A percentile compares a stretch with the other conserved stretches of the same genome.
Conservation (phyloP, 768 basidiomycete genomes). For the Boletus huronensis region DNA sequence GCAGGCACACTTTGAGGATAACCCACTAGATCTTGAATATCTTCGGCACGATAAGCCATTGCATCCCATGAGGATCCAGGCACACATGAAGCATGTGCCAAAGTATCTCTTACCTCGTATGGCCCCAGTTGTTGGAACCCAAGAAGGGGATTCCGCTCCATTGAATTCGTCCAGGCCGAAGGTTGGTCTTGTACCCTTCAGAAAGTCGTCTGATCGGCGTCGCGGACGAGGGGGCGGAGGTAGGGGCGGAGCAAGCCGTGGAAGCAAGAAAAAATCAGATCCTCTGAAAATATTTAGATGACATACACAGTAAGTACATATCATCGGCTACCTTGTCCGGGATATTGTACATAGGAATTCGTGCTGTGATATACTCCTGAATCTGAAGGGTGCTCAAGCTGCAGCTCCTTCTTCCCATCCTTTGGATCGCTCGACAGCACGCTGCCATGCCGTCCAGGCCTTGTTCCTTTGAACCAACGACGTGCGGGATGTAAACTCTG, state of each 20-base stretch:
- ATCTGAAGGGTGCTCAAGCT: constrained; percentile 10
- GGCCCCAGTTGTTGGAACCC: constrained; percentile 39
- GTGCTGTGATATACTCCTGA: background rate
- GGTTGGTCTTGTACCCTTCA: constrained; percentile 71
- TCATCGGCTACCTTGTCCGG: background rate
- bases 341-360: background rate
- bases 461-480: constrained; percentile 51
- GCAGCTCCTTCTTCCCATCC: constrained; percentile 70
- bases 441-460: constrained; percentile 81
- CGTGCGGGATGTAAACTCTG: constrained; percentile 60
- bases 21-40: constrained; percentile 89
- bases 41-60: constrained; percentile 92
- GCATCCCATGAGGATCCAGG: constrained; percentile 83
- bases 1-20: constrained; percentile 97
- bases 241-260: constrained; percentile 29
- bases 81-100: constrained; percentile 96
- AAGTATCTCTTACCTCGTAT: constrained; percentile 87
- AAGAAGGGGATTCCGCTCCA: constrained; percentile 21
- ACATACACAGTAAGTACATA: background rate
- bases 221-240: constrained; percentile 54
- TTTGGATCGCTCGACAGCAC: constrained; percentile 79
- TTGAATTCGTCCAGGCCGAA: constrained; percentile 22
- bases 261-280: constrained; percentile 70
- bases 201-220: constrained; percentile 45
- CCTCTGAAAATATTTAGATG: constrained; percentile 74